Conservation (phyloP, 208 protist genomes). For the Trypanosoma theileri region DNA sequence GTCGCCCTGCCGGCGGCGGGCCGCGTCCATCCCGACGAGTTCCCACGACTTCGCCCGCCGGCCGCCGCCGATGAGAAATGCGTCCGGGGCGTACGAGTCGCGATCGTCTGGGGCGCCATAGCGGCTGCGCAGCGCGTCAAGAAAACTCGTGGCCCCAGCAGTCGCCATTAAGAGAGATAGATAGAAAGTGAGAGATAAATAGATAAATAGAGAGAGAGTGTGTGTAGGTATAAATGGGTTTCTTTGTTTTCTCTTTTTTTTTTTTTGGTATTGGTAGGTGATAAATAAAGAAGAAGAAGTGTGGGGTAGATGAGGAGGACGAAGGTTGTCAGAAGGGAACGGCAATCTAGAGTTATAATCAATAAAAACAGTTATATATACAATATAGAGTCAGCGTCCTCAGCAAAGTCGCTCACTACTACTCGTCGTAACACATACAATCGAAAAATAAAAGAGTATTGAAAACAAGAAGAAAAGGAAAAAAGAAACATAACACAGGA, state of each 20-base stretch:
- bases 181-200: not conserved
- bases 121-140: constrained; percentile 70
- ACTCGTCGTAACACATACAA: not conserved
- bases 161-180: constrained; percentile 1
- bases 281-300: no score
- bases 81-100: constrained; percentile 29
- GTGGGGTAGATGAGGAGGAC: no score
- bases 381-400: no score
- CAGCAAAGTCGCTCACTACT: no score
- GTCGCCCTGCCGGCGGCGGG: constrained; percentile 51
- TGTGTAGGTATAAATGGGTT: no score
- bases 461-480: not conserved
- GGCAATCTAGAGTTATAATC: no score
- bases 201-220: no score
- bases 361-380: no score
- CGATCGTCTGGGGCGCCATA: constrained; percentile 79
- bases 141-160: constrained; percentile 48
- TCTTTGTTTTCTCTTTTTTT: no score
- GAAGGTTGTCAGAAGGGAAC: no score
- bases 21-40: constrained; percentile 81
- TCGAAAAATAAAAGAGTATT: constrained; percentile 19
- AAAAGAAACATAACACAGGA: constrained; percentile 8
- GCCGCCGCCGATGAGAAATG: constrained; percentile 55
- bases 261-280: no score
- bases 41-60: constrained; percentile 73